These are phyloP conservation scores for Paspalum vaginatum DNA, from an alignment of 176 grass and related monocot genomes.

Conservation along the genomic window DNA sequence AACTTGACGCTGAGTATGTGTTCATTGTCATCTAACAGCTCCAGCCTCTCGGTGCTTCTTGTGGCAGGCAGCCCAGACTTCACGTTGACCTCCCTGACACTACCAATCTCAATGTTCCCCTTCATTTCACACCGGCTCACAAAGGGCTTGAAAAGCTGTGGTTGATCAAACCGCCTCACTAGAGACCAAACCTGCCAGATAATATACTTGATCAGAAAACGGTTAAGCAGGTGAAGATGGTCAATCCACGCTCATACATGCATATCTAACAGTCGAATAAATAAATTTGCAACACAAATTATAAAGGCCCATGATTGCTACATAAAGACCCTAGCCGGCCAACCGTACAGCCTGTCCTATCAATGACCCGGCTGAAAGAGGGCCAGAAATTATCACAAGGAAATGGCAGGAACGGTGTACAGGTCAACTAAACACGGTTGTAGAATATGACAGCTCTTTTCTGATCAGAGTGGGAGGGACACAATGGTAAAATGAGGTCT, in stretches of 20 bases:
- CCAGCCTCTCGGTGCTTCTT: conserved; percentile 81
- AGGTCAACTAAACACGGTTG: conserved; percentile 24
- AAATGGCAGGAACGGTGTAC: conserved; percentile 21
- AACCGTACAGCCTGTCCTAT: conserved; percentile 20
- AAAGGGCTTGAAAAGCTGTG: conserved; percentile 94
- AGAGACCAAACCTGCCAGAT: conserved; percentile 86
- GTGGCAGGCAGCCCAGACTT: conserved; percentile 93
- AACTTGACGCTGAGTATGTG: conserved; percentile 92
- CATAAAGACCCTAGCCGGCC: conserved; percentile 12
- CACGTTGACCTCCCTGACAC: conserved; percentile 90
- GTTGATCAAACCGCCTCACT: conserved; percentile 97
- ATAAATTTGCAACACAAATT: not conserved
- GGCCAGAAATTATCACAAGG: conserved; percentile 35
- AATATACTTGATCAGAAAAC: conserved; percentile 15
- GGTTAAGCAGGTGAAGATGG: not conserved
- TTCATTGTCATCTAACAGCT: conserved; percentile 83
- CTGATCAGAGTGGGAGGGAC: not conserved
- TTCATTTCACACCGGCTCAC: conserved; percentile 90
- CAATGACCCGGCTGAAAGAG: conserved; percentile 22
- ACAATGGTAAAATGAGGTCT: conserved; percentile 18
- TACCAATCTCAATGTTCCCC: conserved; percentile 78
- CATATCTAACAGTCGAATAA: not conserved
- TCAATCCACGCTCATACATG: not conserved
- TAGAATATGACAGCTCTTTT: conserved; percentile 42
- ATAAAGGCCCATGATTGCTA: not conserved